Evolutionary conservation across 78 protist genomes (phyloP).

Genomic region (Dictyostelium firmibasis): DNA sequence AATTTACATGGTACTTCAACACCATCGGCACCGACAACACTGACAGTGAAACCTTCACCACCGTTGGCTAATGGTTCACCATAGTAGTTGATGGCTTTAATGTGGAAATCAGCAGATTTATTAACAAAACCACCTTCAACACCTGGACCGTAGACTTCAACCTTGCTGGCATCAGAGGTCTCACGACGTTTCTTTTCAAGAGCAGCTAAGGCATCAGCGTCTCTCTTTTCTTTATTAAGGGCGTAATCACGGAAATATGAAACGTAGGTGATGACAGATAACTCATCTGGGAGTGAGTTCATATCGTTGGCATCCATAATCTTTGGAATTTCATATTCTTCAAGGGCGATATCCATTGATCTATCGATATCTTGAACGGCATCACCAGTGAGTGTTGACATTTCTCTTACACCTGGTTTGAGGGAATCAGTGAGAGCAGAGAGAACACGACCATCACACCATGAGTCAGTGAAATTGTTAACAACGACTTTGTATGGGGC

Average conservation of each 20-base stretch:
- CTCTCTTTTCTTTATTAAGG: slow-evolving; percentile 58
- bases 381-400: slow-evolving; percentile 40
- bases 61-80: slow-evolving; percentile 82
- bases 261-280: slow-evolving; percentile 83
- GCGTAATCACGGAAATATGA: slow-evolving; percentile 80
- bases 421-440: slow-evolving; percentile 81
- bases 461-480: slow-evolving; percentile 76
- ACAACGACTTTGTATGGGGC: slow-evolving; percentile 64
- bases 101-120: slow-evolving; percentile 39
- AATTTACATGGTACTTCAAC: slow-evolving; percentile 44
- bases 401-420: slow-evolving; percentile 57
- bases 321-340: slow-evolving; percentile 78
- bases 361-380: slow-evolving; percentile 59
- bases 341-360: slow-evolving; percentile 70
- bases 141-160: slow-evolving; percentile 71
- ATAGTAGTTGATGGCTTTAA: slow-evolving; percentile 71
- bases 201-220: slow-evolving; percentile 47
- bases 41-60: slow-evolving; percentile 80
- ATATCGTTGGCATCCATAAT: slow-evolving; percentile 83
- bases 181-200: slow-evolving; percentile 41
- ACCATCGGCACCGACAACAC: slow-evolving; percentile 71
- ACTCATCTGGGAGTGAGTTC: slow-evolving; percentile 78
- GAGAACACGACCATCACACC: slow-evolving; percentile 83
- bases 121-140: slow-evolving; percentile 63
- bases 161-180: slow-evolving; percentile 48